Percentiles rank a stretch among this genome's conserved stretches.
These are phyloP conservation scores for sorghum (Sorghum bicolor) DNA, from an alignment of 176 grass and related monocot genomes.

Conservation along the genomic window Sorghum_bicolor_NCBIv3 NC_012872.2:66092001-66092500, in stretches of 20 bases:
- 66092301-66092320: background rate
- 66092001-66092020: no score
- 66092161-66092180: conserved; percentile 44
- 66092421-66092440: background rate
- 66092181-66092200: conserved; percentile 49
- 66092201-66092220: conserved; percentile 34
- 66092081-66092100: background rate
- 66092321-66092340: conserved; percentile 23
- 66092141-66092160: conserved; percentile 45
- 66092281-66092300: conserved; percentile 30
- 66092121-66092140: conserved; percentile 36
- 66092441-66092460: background rate
- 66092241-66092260: conserved; percentile 45
- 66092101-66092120: background rate
- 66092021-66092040: no score
- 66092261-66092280: conserved; percentile 43
- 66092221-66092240: conserved; percentile 32
- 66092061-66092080: background rate
- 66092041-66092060: background rate
- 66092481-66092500: background rate
- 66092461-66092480: background rate
- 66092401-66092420: no score
- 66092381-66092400: background rate
- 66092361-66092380: background rate
- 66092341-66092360: conserved; percentile 35